Base-by-base conservation (phyloP, 2,329 filamentous ascomycete species). In the Fusarium agapanthi region DNA sequence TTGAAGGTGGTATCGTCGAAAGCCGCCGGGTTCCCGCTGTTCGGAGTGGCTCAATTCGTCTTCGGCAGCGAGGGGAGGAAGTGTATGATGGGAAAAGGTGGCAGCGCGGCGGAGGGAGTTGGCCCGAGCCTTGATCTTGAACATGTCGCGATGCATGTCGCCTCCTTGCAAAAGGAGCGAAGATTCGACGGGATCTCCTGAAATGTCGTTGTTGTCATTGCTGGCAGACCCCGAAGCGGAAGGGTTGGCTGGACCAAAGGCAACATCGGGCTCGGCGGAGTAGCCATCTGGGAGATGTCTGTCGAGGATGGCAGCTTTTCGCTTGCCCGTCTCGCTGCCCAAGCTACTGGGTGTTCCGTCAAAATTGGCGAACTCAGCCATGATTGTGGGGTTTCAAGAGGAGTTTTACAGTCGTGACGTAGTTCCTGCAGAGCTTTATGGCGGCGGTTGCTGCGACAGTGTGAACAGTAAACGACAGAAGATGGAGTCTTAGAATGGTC, bases 141-240 rank as follows among this genome's bases (percentile, higher is more conserved):
- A 95, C 38, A 95, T 87, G 76, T 93, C 91, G 38, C 93, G 90
- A 79, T 95, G 92, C 28, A 95, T 91, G 76, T 95, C 93, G 44
- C 93, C 93, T 57, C 93, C 93, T 77, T 92, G 92, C 7, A 95
- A 85, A 65, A 86, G 89, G 59, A 95, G 83, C 0, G 93, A 95
- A 4, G 92, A 94, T 61, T 83, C 81, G 38, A 81, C 68, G n/a
- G 72, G 67, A 67, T 91, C 88, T 48, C 81, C 80, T 30, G 75
- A 73, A 40, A 72, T 60, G 57, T 64, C 58, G 16, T 69, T 67
- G 16, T 70, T 71, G 48, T 65, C 44, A 32, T 61, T 70, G 40
- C 72, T 54, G 20, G 74, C 65, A 30, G 63, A 67, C 16, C 45
- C 53, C 32, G 65, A 66, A 20, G 61, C 45, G 16, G 53, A 65